A percentile compares a stretch with the other conserved stretches of the same genome.
Conservation (phyloP, 495 filamentous ascomycete species). For the Aspergillus sclerotioniger region DNA sequence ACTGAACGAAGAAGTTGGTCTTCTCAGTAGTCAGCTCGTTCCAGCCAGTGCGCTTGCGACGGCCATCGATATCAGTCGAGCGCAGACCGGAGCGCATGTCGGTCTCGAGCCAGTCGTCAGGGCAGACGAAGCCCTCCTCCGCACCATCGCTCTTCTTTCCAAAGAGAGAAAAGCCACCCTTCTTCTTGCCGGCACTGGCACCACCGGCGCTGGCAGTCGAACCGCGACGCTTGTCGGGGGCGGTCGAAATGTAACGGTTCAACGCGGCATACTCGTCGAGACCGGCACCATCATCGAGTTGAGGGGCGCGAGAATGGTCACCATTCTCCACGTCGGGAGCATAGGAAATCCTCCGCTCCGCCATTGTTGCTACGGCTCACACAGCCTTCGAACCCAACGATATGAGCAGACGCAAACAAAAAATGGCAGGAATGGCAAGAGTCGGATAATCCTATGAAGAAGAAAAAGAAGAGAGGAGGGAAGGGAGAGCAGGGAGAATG, state of each 20-base stretch:
- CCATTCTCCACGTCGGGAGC: constrained; percentile 53
- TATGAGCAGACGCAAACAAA: constrained; percentile 42
- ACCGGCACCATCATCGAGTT: constrained; percentile 29
- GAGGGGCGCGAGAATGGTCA: constrained; percentile 39
- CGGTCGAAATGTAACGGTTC: constrained; percentile 66
- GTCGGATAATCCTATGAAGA: constrained; percentile 45
- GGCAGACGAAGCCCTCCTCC: constrained; percentile 52
- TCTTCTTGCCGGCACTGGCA: constrained; percentile 40
- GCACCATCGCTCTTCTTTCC: constrained; percentile 33
- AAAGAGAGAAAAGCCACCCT: constrained; percentile 60
- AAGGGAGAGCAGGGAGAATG: constrained; percentile 25
- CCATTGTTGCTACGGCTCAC: constrained; percentile 52
- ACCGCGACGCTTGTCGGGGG: constrained; percentile 57
- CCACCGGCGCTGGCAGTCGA: constrained; percentile 52
- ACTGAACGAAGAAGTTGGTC: constrained; percentile 73
- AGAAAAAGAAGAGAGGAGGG: constrained; percentile 22
- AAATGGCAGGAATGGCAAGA: constrained; percentile 43
- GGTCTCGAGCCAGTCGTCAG: constrained; percentile 71
- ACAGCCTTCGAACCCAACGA: constrained; percentile 44
- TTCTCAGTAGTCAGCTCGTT: constrained; percentile 78
- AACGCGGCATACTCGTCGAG: constrained; percentile 56
- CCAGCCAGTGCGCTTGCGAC: constrained; percentile 65
- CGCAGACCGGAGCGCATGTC: constrained; percentile 64
- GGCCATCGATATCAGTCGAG: constrained; percentile 56
- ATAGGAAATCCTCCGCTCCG: constrained; percentile 55